These are phyloP conservation scores for Suhomyces vadensis DNA, from an alignment of 805 yeast genomes.

Conservation along the genomic window DNA sequence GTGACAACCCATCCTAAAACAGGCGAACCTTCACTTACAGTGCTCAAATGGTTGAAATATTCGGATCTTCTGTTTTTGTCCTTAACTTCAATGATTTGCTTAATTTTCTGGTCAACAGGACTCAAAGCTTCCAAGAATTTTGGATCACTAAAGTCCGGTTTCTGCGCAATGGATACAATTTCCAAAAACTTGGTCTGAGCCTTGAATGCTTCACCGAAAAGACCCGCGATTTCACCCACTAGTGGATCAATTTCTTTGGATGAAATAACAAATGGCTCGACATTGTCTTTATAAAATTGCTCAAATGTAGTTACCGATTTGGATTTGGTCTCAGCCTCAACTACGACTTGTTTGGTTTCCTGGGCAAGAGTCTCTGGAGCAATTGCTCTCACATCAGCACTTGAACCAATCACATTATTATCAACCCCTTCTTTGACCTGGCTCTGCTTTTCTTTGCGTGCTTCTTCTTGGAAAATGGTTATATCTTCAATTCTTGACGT, in stretches of 20 bases:
- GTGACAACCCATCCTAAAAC: slow-evolving; percentile 88
- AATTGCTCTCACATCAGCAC: slow-evolving; percentile 3
- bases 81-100: slow-evolving; percentile 60
- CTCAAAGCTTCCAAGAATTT: slow-evolving; percentile 54
- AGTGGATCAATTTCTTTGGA: slow-evolving; percentile 57
- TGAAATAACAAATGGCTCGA: slow-evolving; percentile 58
- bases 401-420: neutral
- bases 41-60: slow-evolving; percentile 68
- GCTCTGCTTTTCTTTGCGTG: slow-evolving; percentile 26
- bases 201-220: slow-evolving; percentile 54
- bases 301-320: slow-evolving; percentile 56
- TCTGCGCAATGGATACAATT: slow-evolving; percentile 59
- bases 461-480: slow-evolving; percentile 72
- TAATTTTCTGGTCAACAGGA: slow-evolving; percentile 68
- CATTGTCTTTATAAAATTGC: slow-evolving; percentile 48
- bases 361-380: neutral
- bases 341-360: neutral
- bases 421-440: neutral
- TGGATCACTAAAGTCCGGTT: slow-evolving; percentile 62
- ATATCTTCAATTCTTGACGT: slow-evolving; percentile 90
- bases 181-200: slow-evolving; percentile 60
- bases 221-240: slow-evolving; percentile 56
- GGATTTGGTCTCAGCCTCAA: slow-evolving; percentile 22
- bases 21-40: slow-evolving; percentile 87
- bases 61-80: slow-evolving; percentile 73